Conservation (phyloP, 2,329 filamentous ascomycete genomes). For the Herpomyces periplanetae region DNA sequence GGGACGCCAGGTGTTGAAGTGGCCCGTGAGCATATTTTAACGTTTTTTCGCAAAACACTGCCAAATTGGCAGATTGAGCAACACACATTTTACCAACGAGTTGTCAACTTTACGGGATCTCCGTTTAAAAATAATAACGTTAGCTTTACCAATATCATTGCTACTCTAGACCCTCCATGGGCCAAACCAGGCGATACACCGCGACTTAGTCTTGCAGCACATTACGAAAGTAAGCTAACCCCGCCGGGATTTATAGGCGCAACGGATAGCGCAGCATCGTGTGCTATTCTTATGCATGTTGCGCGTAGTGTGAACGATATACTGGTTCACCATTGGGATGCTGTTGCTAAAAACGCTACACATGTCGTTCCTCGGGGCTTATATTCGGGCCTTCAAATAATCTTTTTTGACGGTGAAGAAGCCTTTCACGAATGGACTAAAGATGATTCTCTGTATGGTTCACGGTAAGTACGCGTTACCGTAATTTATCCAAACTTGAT, state of each 20-base stretch:
- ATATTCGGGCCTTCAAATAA: slow-evolving; percentile 62
- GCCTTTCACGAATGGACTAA: slow-evolving; percentile 46
- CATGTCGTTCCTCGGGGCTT: too few species aligned
- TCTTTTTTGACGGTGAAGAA: slow-evolving; percentile 77
- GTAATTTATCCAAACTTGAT: not conserved
- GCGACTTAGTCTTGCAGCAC: slow-evolving; percentile 50
- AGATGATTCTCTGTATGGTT: slow-evolving; percentile 53
- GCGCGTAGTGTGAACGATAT: slow-evolving; percentile 41
- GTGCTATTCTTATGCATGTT: slow-evolving; percentile 63
- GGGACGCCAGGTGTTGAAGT: slow-evolving; percentile 33
- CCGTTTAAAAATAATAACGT: slow-evolving; percentile 55
- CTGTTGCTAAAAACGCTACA: slow-evolving; percentile 33
- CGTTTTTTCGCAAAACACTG: slow-evolving; percentile 34
- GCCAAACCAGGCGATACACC: slow-evolving; percentile 29
- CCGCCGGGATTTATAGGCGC: slow-evolving; percentile 70
- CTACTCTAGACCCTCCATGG: slow-evolving; percentile 60
- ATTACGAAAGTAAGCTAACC: slow-evolving; percentile 52
- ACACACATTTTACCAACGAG: too few species aligned
- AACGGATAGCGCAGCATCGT: slow-evolving; percentile 68
- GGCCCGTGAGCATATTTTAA: slow-evolving; percentile 40
- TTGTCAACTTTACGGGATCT: too few species aligned
- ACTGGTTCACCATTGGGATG: slow-evolving; percentile 40
- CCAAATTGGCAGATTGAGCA: slow-evolving; percentile 36
- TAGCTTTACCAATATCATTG: slow-evolving; percentile 55
- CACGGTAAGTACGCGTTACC: slow-evolving; percentile 15